These are phyloP conservation scores for Oryza officinalis DNA, from an alignment of 176 grass and related monocot species.

Conservation along the genomic window DNA sequence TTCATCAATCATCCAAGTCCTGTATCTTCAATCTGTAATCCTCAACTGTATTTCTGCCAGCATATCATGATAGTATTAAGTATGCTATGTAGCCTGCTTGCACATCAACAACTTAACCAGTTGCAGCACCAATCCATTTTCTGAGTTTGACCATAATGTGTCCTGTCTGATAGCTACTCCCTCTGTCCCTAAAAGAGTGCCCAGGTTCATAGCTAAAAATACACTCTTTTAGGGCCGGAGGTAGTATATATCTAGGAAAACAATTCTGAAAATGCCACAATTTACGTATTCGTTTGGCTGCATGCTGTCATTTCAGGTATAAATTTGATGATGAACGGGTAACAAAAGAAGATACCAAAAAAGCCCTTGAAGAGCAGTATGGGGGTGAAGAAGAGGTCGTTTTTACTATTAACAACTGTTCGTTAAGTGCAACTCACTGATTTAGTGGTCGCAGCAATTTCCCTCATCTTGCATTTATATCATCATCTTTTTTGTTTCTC, in stretches of 20 bases:
- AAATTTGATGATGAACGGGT: conserved; percentile 98
- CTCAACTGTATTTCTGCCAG: background rate
- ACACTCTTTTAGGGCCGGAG: too few relatives aligned
- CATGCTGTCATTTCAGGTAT: conserved; percentile 57
- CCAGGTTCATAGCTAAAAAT: too few relatives aligned
- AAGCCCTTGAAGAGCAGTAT: conserved; percentile 92
- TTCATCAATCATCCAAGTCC: background rate
- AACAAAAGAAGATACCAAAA: conserved; percentile 98
- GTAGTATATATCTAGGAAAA: conserved; percentile 15
- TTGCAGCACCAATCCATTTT: background rate
- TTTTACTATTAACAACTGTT: conserved; percentile 6
- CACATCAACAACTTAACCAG: conserved; percentile 6
- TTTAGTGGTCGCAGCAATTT: conserved; percentile 25
- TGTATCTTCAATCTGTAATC: background rate
- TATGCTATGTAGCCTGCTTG: conserved; percentile 16
- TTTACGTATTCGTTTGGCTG: conserved; percentile 10
- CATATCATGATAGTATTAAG: conserved; percentile 1
- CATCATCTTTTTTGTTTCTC: conserved; percentile 17
- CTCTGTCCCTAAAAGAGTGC: too few relatives aligned
- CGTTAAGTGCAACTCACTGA: conserved; percentile 8
- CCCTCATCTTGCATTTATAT: conserved; percentile 23
- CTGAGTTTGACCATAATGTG: conserved; percentile 17
- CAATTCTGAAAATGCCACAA: background rate
- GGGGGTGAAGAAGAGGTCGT: conserved; percentile 95
- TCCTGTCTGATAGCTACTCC: conserved; percentile 2